Evolutionary conservation across 2,329 filamentous ascomycete species (phyloP), one percentile per base, ranked within the genome.

Genomic region (Fusarium humuli): DNA sequence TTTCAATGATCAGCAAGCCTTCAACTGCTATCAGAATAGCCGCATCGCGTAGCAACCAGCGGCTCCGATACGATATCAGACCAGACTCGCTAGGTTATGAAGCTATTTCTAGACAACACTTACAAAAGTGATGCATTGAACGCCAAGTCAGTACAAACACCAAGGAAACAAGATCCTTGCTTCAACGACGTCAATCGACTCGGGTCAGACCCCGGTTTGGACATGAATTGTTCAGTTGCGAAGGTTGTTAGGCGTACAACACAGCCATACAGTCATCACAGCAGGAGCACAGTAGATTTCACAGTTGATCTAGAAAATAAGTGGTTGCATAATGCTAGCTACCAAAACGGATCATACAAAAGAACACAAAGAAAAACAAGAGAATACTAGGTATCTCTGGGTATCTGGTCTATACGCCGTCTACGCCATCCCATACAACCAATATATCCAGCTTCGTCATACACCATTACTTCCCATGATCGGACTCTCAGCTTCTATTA

Each of bases 371-470:
- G 48, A 16, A 57, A 53, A 67, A 23, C 25, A 34, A 55, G 47
- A 49, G 22, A 44, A 57, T 29, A 69, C 22, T 50, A 20, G 25
- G 47, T 45, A 47, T 55, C 57, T 47, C 52, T 23, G 69, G 69
- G 69, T 71, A 71, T 71, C 67, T 59, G 60, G 46, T 67, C 62
- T 52, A 61, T 65, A 56, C 62, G 70, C 61, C 69, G 40, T 45
- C 57, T 54, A 72, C 65, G 61, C 69, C 69, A 30, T 30, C 34
- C 37, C 42, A n/a, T 41, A 52, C 34, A 23, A 49, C 34, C 44
- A 37, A 44, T 37, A 18, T 32, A 67, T 44, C 32, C 27, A 46
- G 22, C 29, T 47, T 59, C 52, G 40, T 69, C 58, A 54, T 50
- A 58, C 44, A 52, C 62, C 34, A 52, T 50, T 54, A 52, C 30